A percentile compares a stretch with the other conserved stretches of the same genome.
phyloP scores from a whole-genome alignment of 2,329 filamentous ascomycete species.

The Claviceps sp. region DNA sequence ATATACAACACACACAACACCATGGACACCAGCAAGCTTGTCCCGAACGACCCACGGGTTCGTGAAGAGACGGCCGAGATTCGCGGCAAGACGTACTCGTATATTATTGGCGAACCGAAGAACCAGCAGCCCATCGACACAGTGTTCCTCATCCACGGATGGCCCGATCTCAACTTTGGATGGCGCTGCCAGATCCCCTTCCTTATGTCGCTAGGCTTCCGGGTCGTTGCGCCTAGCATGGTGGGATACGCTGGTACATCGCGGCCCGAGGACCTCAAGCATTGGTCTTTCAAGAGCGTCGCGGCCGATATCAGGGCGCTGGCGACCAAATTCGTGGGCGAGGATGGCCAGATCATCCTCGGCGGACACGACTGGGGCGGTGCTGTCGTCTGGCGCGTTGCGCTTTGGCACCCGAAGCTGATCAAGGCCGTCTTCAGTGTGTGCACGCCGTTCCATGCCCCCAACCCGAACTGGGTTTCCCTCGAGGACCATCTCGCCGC shows the following conservation, averaged over 20 bases:
- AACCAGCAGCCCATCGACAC: slow-evolving; percentile 29
- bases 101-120: slow-evolving; percentile 40
- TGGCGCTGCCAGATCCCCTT: slow-evolving; percentile 85
- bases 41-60: slow-evolving; percentile 52
- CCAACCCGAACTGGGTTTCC: slow-evolving; percentile 37
- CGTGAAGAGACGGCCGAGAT: slow-evolving; percentile 48
- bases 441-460: slow-evolving; percentile 61
- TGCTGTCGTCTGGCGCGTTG: slow-evolving; percentile 58
- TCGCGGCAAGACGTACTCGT: slow-evolving; percentile 59
- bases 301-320: slow-evolving; percentile 65
- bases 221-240: slow-evolving; percentile 75
- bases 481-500: slow-evolving; percentile 46
- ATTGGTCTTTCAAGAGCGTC: slow-evolving; percentile 61
- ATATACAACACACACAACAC: background rate
- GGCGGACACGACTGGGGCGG: slow-evolving; percentile 94
- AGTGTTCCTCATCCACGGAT: slow-evolving; percentile 55
- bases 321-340: slow-evolving; percentile 37
- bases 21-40: slow-evolving; percentile 50
- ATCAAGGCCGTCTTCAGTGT: slow-evolving; percentile 65
- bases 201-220: slow-evolving; percentile 56
- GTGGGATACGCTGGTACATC: slow-evolving; percentile 73
- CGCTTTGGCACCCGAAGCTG: slow-evolving; percentile 59
- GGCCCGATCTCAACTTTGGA: slow-evolving; percentile 68
- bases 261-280: slow-evolving; percentile 45
- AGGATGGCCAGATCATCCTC: slow-evolving; percentile 51